Conservation (phyloP, 768 basidiomycete genomes). For the Lepiota brunneoincarnata region DNA sequence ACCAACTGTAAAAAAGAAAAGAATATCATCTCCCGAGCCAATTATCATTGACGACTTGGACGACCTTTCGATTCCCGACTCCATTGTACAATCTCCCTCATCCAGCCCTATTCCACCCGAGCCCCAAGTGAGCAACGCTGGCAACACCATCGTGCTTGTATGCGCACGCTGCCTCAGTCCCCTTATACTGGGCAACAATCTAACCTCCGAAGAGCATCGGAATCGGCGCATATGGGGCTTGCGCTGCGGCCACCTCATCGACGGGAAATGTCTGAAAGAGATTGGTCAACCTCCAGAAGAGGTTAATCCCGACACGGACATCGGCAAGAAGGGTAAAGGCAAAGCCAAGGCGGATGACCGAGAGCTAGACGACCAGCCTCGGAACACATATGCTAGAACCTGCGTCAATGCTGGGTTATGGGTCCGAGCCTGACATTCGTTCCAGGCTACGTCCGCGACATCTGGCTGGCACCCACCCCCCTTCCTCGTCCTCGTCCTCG, state of each 20-base stretch:
- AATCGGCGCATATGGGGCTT: constrained; percentile 63
- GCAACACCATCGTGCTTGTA: constrained; percentile 45
- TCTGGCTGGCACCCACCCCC: constrained; percentile 13
- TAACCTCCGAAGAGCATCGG: constrained; percentile 42
- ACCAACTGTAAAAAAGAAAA: background rate
- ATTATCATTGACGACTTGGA: constrained; percentile 51
- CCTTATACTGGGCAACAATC: constrained; percentile 50
- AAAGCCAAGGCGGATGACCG: constrained; percentile 37
- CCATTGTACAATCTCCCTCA: constrained; percentile 6
- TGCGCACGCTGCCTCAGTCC: constrained; percentile 70
- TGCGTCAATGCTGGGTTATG: too few species aligned
- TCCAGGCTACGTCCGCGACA: constrained; percentile 55
- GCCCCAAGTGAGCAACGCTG: constrained; percentile 3
- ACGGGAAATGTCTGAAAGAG: constrained; percentile 68
- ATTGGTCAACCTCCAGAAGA: constrained; percentile 44
- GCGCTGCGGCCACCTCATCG: constrained; percentile 75
- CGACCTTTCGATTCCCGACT: constrained; percentile 7
- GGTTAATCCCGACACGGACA: constrained; percentile 11
- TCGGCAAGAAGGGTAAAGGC: constrained; percentile 37
- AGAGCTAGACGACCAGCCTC: constrained; percentile 2
- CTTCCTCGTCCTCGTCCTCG: constrained; percentile 12
- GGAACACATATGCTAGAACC: background rate
- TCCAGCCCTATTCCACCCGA: constrained; percentile 4
- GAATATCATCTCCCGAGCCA: constrained; percentile 29
- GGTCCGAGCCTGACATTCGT: constrained; percentile 34